Base-by-base conservation (phyloP, 2,329 filamentous ascomycete species). In the Fusarium sp. region DNA sequence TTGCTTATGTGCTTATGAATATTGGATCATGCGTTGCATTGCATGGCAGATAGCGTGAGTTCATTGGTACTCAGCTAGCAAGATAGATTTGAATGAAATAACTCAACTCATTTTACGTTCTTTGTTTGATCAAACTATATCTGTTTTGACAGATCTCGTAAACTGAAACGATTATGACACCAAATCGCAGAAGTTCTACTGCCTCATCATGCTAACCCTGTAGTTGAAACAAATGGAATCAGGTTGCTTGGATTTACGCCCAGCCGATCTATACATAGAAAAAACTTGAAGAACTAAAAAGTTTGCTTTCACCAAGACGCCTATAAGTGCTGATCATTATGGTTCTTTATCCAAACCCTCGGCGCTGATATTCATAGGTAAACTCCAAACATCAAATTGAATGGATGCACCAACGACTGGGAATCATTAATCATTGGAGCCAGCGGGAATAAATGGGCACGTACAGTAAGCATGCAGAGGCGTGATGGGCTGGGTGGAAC, bases 401-500 rank as follows among this genome's bases (percentile, higher is more conserved):
- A 47, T 30, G 22, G 32, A 57, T 48, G 47, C 8, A 56, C 34
- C 18, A 34, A 49, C 34, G 45, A 44, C 48, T 40, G 30, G 47
- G 22, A 27, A 32, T 25, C 32, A 11, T 30, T 16, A 37, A 47
- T 14, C n/a, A 42, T 47, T 61, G 44, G 22, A 42, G 25, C 18
- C 20, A 49, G 30, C 24, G 51, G 62, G 46, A 48, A 20, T 32
- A n/a, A 22, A 30, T 42, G 40, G 42, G 29, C 67, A 68, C 54
- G 59, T 68, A 67, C 53, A 44, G 34, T 61, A 62, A 51, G 62
- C 56, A 63, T 56, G 55, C 5, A 53, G 54, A 53, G 54, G 10
- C 24, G 2, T n/a, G 18, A 44, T 44, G 67, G 61, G 37, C 16
- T n/a, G 32, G 29, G 40, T 46, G 67, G 67, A 42, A 12, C 22